phyloP scores from a whole-genome alignment of 768 basidiomycete species.

The Leucocoprinus leucothites region DNA sequence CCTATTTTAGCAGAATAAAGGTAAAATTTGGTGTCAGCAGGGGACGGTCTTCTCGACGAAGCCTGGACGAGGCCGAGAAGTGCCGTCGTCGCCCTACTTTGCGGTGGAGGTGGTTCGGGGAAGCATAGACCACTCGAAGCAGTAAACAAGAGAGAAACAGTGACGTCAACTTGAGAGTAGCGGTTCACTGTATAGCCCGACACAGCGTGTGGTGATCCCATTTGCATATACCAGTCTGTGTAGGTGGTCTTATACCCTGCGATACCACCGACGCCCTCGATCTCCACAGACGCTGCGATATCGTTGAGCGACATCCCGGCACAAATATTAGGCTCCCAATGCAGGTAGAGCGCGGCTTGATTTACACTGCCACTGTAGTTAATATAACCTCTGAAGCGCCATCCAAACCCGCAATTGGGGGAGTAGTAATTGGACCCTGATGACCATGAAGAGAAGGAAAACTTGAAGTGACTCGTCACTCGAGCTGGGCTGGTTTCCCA shows the following conservation, averaged over 20 bases:
- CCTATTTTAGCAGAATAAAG: slow-evolving; percentile 7
- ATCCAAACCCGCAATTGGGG: background rate
- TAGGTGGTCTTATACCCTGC: background rate
- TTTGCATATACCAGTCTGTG: background rate
- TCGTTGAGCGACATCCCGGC: background rate
- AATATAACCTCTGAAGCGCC: background rate
- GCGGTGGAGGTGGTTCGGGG: background rate
- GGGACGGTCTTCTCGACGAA: background rate
- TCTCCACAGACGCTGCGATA: background rate
- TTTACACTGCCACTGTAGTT: background rate
- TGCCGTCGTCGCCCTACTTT: background rate
- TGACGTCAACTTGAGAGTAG: background rate
- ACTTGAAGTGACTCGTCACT: background rate
- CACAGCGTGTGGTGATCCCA: background rate
- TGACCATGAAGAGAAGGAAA: background rate
- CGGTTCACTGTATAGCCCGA: background rate
- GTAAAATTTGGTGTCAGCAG: slow-evolving; percentile 9
- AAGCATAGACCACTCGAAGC: background rate
- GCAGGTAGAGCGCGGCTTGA: background rate
- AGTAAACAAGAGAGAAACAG: background rate
- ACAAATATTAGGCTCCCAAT: background rate
- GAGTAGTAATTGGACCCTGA: background rate
- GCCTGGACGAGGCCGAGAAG: background rate
- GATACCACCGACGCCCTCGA: background rate
- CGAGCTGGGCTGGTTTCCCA: background rate